Evolutionary conservation across 768 basidiomycete genomes (phyloP), one percentile per base, ranked within the genome.

Genomic region (Pleurotus citrinopileatus): DNA sequence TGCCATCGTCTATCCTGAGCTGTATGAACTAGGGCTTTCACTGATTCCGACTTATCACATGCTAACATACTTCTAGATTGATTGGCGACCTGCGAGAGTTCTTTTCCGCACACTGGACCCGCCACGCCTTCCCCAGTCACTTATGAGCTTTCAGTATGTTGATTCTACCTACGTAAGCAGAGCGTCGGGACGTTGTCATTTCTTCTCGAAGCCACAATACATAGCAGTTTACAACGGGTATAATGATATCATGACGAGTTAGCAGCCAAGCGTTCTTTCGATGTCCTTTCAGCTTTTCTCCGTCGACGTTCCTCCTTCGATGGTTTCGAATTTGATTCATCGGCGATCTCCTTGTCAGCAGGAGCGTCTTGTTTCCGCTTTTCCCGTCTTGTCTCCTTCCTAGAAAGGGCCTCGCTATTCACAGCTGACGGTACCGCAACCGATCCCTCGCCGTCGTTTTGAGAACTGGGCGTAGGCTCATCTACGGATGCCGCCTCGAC

Each of bases 401-500:
- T 40, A 7, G 10, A 12, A n/a, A 40, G 13, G 38, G 12, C 8
- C 38, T 40, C 38, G 12, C 19, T n/a, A n/a, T 19, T 40, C 10
- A n/a, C 19, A 9, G 10, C 38, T 40, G 38, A n/a, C 10, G 38
- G 12, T 19, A 7, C 15, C 19, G 38, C n/a, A n/a, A n/a, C n/a
- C n/a, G n/a, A n/a, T n/a, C n/a, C n/a, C n/a, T n/a, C n/a, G n/a
- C n/a, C n/a, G n/a, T n/a, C n/a, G n/a, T n/a, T n/a, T n/a, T n/a
- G n/a, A 40, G 38, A 19, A 7, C 7, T 9, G 7, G 19, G 38
- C 38, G 38, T n/a, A 12, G 17, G 38, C 38, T 9, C 38, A 40
- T 40, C 38, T 25, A 17, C 23, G 17, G 1, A 8, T 28, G 20
- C n/a, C 19, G 17, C 56, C 19, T 63, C 58, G 46, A 63, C 69